Evolutionary conservation across 768 basidiomycete species (phyloP), one percentile per base, ranked within the genome.

Genomic region (Auricularia heimuer): DNA sequence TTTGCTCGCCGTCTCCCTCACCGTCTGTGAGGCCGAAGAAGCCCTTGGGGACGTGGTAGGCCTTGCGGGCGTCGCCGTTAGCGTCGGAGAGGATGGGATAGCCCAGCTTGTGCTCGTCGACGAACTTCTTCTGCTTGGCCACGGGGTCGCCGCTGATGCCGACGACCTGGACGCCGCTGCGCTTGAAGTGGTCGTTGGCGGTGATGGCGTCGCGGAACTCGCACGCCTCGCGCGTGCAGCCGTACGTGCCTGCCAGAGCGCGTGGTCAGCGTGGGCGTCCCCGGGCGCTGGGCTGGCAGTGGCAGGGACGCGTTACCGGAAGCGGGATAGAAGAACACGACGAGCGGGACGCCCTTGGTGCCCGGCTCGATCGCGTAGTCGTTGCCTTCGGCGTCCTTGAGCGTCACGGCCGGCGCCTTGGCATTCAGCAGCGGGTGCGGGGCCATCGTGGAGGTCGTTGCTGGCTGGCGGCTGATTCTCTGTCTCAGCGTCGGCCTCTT

Each of bases 161-260:
- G 42, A 94, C 77, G 39, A 94, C 79, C 56, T 82, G 77, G 39
- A 89, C 81, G 39, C 85, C 83, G 36, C 79, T 82, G 51, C 81
- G 76, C 71, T 86, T 84, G 75, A 88, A 93, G 33, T 78, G 78
- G 70, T 85, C 80, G 66, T 85, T 84, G 69, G 85, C 88, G 88
- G 78, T 82, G 54, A 90, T 75, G 3, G 90, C 90, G 76, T 94
- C 89, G 33, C 92, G 83, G 74, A 94, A 92, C 63, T 85, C 80
- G 70, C 90, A 92, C 1, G 88, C 91, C 73, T 94, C 86, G 70
- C 82, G 86, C 18, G 89, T 94, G 74, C 92, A 93, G 4, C 88
- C 90, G 62, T 78, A 86, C 2, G 89, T 84, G 4, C 86, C 89
- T 86, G 73, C 68, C 69, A 73, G 70, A 42, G 51, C 47, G 11